Base-by-base conservation (phyloP, 2,329 filamentous ascomycete genomes). In the Pezicula carpinea region DNA sequence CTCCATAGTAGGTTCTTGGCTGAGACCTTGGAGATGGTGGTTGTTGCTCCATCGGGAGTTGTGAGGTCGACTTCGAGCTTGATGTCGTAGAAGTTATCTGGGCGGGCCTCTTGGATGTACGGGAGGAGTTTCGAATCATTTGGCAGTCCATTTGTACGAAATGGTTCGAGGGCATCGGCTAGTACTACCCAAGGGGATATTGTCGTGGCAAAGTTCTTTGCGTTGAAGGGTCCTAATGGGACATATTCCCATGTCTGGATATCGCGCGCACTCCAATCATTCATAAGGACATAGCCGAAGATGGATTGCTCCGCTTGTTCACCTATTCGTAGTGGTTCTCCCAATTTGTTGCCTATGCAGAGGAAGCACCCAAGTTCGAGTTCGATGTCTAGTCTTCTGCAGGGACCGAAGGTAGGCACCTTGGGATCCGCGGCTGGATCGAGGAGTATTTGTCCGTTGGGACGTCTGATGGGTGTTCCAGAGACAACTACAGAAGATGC, bases 161-260 rank as follows among this genome's bases (percentile, higher is more conserved):
- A 87, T 0, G 81, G 83, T 63, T 87, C 85, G 26, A 93, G 69
- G 1, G 88, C 87, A 61, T 91, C 87, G 26, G 82, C 76, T 11
- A 89, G 70, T 4, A 93, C 85, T 2, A 93, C 79, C 88, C 88
- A 93, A 0, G 87, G 79, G 50, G 82, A 87, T 55, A 93, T 85
- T 0, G 79, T 86, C 0, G 86, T 88, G 3, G 77, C 85, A 60
- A 93, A 92, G 64, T 91, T 92, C 76, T 95, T 93, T 19, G 81
- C 75, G 52, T 88, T 90, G 69, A 93, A 92, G 0, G 88, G 88
- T 0, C 89, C 89, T 6, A 92, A 69, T 0, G 89, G 89, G 7
- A 91, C 76, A 56, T 91, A 91, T 66, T 95, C 89, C 87, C 87
- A 93, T 0, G 78, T 77, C 63, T 95, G 89, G 42, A 93, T 83